Conservation (phyloP, 2,329 filamentous ascomycete species). For the Colletotrichum tabaci region DNA sequence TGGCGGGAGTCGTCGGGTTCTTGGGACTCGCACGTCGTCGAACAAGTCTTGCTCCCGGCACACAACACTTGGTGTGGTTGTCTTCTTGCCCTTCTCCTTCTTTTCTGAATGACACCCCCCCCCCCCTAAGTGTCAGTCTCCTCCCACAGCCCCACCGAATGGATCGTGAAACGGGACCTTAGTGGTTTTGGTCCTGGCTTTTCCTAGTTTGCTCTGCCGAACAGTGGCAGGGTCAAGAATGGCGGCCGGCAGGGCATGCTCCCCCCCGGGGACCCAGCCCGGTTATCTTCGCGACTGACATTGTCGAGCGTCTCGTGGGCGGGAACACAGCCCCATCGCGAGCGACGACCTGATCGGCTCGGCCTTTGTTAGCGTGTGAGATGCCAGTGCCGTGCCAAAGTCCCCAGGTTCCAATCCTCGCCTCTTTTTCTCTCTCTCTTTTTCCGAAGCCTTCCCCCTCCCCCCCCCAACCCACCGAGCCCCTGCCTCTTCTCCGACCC, state of each 20-base stretch:
- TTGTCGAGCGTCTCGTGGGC: not conserved
- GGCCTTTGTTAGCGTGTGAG: not conserved
- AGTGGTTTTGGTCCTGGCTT: not conserved
- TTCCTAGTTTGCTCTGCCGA: not conserved
- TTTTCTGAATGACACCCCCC: too few relatives aligned
- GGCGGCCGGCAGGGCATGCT: too few relatives aligned
- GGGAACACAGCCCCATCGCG: not conserved
- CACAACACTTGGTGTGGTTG: not conserved
- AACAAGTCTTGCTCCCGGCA: too few relatives aligned
- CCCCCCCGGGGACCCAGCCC: too few relatives aligned
- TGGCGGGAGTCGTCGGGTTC: not conserved
- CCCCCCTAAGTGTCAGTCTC: too few relatives aligned
- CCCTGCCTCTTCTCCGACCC: constrained; percentile 10
- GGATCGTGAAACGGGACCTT: not conserved
- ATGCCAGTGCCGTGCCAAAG: not conserved
- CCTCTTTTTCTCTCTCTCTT: not conserved
- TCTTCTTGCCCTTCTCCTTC: too few relatives aligned
- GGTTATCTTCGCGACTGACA: too few relatives aligned
- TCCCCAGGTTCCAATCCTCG: not conserved
- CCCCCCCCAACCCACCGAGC: not conserved
- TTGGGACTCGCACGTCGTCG: not conserved
- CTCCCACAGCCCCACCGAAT: not conserved
- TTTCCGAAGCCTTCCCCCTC: not conserved
- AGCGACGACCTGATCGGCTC: not conserved
- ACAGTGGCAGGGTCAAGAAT: constrained; percentile 1